Conservation (phyloP, 2,329 filamentous ascomycete genomes). For the Fusarium bulbicola region DNA sequence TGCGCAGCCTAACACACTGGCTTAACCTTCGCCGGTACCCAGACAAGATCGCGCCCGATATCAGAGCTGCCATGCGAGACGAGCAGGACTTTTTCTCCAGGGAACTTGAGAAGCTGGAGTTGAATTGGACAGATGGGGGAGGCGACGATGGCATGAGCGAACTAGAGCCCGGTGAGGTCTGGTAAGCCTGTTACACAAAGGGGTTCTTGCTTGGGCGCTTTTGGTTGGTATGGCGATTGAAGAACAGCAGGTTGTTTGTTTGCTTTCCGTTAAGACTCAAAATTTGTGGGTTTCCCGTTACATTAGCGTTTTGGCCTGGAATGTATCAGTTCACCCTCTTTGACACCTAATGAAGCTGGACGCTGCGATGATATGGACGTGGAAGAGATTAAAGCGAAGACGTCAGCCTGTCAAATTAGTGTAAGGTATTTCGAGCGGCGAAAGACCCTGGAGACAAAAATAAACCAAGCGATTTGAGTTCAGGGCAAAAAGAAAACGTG, state of each 20-base stretch:
- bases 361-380: neutral
- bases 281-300: neutral
- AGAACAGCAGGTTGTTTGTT: neutral
- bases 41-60: conserved; percentile 73
- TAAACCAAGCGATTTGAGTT: neutral
- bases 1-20: conserved; percentile 92
- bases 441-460: neutral
- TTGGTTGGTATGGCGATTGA: neutral
- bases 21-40: conserved; percentile 87
- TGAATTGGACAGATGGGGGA: conserved; percentile 56
- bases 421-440: neutral
- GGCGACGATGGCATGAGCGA: conserved; percentile 48
- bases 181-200: conserved; percentile 16
- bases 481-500: neutral
- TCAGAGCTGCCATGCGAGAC: conserved; percentile 69
- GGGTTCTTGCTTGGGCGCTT: neutral
- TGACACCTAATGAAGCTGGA: neutral
- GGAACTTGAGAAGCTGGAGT: conserved; percentile 78
- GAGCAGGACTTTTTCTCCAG: conserved; percentile 83
- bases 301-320: neutral
- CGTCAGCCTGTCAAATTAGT: no score
- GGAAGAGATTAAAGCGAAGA: neutral
- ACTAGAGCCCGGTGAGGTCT: conserved; percentile 47
- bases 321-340: neutral
- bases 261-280: neutral